These are phyloP conservation scores for Panicum virgatum DNA, from an alignment of 202 grass and related monocot species.

Conservation along the genomic window DNA sequence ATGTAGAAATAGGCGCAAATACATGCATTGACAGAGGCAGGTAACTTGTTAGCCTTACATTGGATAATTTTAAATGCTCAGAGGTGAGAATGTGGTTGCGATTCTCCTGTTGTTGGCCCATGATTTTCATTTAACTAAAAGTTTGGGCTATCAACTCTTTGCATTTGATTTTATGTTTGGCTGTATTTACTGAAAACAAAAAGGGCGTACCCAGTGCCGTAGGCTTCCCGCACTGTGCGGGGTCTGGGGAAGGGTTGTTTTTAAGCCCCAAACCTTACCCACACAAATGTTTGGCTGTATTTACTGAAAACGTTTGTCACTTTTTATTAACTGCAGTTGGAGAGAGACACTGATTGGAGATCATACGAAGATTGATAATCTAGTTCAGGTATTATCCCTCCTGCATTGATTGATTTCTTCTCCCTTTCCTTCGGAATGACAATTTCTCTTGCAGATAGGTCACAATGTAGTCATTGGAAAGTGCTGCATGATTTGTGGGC, in stretches of 20 bases:
- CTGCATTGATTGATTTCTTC: constrained; percentile 10
- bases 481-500: constrained; percentile 88
- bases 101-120: neutral
- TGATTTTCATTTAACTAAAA: constrained; percentile 7
- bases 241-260: too few relatives aligned
- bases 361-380: constrained; percentile 95
- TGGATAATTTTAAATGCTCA: neutral
- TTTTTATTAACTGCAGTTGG: constrained; percentile 60
- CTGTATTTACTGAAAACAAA: too few relatives aligned
- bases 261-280: too few relatives aligned
- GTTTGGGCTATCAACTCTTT: neutral
- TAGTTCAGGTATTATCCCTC: constrained; percentile 65
- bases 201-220: too few relatives aligned
- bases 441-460: constrained; percentile 69
- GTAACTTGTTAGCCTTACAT: constrained; percentile 34
- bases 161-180: constrained; percentile 23
- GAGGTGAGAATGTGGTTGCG: neutral
- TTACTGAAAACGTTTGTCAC: constrained; percentile 12
- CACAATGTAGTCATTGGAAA: constrained; percentile 90
- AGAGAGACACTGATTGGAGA: constrained; percentile 87
- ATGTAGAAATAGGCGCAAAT: constrained; percentile 93
- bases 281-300: too few relatives aligned
- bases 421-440: neutral
- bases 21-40: constrained; percentile 96
- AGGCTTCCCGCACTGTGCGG: too few relatives aligned